These are phyloP conservation scores for Hanseniaspora lindneri DNA, from an alignment of 805 yeast species.

Conservation along the genomic window DNA sequence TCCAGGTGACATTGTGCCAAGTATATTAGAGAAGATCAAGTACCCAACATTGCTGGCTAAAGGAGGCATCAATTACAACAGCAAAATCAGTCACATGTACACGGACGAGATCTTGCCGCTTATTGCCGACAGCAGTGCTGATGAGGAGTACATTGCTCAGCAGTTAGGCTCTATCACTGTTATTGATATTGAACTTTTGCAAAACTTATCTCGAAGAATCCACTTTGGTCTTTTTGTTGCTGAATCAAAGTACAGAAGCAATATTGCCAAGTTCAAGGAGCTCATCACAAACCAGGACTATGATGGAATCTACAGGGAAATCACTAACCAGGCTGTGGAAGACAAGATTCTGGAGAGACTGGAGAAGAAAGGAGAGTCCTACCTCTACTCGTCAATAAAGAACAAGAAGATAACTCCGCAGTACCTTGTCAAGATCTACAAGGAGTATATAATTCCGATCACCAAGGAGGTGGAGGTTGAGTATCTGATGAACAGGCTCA, in stretches of 20 bases:
- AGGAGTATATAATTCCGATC: conserved; percentile 80
- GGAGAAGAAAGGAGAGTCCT: conserved; percentile 66
- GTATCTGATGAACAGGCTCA: conserved; percentile 71
- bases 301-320: conserved; percentile 62
- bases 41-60: conserved; percentile 72
- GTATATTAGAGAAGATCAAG: conserved; percentile 67
- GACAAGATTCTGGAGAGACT: conserved; percentile 68
- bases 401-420: conserved; percentile 72
- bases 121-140: conserved; percentile 53
- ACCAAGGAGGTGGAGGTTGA: conserved; percentile 94
- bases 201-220: conserved; percentile 79
- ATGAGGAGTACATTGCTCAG: conserved; percentile 46
- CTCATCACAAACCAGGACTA: conserved; percentile 57
- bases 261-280: conserved; percentile 48
- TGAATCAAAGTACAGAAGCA: conserved; percentile 74
- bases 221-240: conserved; percentile 98
- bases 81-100: conserved; percentile 55
- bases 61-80: conserved; percentile 67
- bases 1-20: conserved; percentile 49
- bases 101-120: conserved; percentile 63
- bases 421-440: conserved; percentile 68
- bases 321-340: conserved; percentile 83
- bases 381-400: conserved; percentile 79
- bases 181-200: conserved; percentile 76
- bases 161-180: conserved; percentile 79